Base-by-base conservation (phyloP, 257 asterid genomes). In the Fraxinus excelsior region DNA sequence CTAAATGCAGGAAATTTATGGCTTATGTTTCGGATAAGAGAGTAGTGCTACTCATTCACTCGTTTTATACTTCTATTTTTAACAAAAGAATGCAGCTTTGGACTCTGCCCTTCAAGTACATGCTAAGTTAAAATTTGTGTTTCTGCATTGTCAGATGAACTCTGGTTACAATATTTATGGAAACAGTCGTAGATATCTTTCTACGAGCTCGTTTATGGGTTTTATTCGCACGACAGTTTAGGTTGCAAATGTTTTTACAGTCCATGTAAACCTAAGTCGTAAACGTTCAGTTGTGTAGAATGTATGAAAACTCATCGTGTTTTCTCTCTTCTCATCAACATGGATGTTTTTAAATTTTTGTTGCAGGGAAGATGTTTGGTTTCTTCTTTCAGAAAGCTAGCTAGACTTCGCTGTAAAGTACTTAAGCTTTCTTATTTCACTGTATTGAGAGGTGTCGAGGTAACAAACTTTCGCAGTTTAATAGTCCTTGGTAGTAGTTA, bases 361-460 rank as follows among this genome's bases (percentile, higher is more conserved):
- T 67, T 62, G 76, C 76, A 71, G 80, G 79, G 80, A 12, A 46
- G 76, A 44, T 40, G 74, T 34, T 60, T 0, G 44, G 78, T 56
- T 67, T 77, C 62, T 9, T 66, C 70, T 32, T 74, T 71, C 29
- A 16, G 44, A 78, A 21, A 38, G 44, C 44, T 38, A 28, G 40
- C 76, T 80, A 37, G 72, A 70, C 44, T 76, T 70, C 21, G 37
- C 32, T 31, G 10, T 34, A 67, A 51, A 69, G 56, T 58, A 23
- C 18, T 29, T 80, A 80, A 37, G 31, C 38, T 29, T 46, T 65
- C 42, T 56, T 19, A 12, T 35, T 70, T 26, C 46, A 35, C 26
- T 35, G 58, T 70, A 68, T 37, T 12, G 42, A 21, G 19, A 58
- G 32, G 40, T 32, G 46, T 65, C 62, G 29, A 53, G 44, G 44